Base-by-base conservation (phyloP, 2,329 filamentous ascomycete genomes). In the Sporothrix protearum region DNA sequence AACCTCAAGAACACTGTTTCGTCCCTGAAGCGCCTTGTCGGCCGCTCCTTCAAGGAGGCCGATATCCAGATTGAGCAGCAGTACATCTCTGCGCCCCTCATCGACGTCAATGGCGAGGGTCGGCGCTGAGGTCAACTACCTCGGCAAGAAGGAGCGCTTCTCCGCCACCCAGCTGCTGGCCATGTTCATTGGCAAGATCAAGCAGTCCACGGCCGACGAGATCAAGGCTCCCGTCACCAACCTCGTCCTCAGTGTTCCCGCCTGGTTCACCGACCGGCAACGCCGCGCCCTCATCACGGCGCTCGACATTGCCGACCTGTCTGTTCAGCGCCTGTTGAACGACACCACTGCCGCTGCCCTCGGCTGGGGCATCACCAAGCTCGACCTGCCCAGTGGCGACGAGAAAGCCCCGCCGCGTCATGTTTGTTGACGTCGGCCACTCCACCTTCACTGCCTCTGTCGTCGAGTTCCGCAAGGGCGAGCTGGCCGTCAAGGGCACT, bases 1-100 rank as follows among this genome's bases (percentile, higher is more conserved):
- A 99, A 99, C 87, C 89, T 98, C 79, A 99, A 98, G 87, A 99
- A 99, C 88, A 99, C 96, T 77, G 92, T 99, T 84, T 87, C 89
- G 81, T 94, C 89, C 76, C 88, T 99, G 78, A 97, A 97, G 86
- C 93, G 96, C 79, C 90, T 99, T 77, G 91, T 92, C 79, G 96
- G 96, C 80, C 93, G 96, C 80, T 86, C 88, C 74, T 87, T 95
- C 83, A 91, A 87, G 81, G 96, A 99, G 80, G 94, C 96, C 80
- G 96, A 99, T 87, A 87, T 97, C 75, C 88, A 94, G 83, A 87
- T 96, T 80, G 96, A 99, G 87, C 92, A 97, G 84, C 87, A 97
- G 79, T 97, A 89, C 83, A 90, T 96, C 80, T 94, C 94, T 49
- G 92, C 94, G 68, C 86, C 90, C 73, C 88, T 99, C 72, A 89